A percentile compares a stretch with the other conserved stretches of the same genome.
phyloP scores from a whole-genome alignment of 179 eudicot species.

The Patellifolia procumbens region DNA sequence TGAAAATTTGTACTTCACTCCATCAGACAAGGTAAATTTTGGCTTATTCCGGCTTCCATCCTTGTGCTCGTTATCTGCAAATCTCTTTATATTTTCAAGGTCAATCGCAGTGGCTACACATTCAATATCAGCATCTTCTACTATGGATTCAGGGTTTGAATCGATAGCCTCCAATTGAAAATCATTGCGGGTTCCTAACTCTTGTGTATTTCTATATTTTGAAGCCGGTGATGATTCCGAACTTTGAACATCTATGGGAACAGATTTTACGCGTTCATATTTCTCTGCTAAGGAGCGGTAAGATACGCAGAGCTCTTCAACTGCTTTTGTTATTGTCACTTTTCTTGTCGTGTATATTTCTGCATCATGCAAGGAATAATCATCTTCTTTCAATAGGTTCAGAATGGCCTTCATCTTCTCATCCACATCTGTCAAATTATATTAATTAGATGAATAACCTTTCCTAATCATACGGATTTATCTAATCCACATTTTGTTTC shows the following conservation, averaged over 20 bases:
- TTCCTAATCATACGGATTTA: not conserved
- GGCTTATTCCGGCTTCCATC: constrained; percentile 4
- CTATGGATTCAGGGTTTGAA: constrained; percentile 26
- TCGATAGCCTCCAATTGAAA: constrained; percentile 19
- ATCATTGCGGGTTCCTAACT: constrained; percentile 13
- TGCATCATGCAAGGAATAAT: constrained; percentile 3
- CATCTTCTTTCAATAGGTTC: constrained; percentile 20
- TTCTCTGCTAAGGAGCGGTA: constrained; percentile 28
- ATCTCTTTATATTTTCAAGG: not conserved
- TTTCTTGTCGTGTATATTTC: constrained; percentile 13
- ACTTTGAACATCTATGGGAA: not conserved
- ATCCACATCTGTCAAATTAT: constrained; percentile 24
- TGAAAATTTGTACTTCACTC: constrained; percentile 19
- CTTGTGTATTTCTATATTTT: constrained; percentile 7
- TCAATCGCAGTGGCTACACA: not conserved
- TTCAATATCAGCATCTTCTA: constrained; percentile 28
- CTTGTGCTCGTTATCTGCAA: not conserved
- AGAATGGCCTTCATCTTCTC: constrained; percentile 30
- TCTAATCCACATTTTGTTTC: not conserved
- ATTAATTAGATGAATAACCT: not conserved
- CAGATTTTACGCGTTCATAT: constrained; percentile 19
- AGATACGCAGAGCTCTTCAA: constrained; percentile 30
- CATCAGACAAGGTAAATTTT: constrained; percentile 5
- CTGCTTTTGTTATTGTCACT: constrained; percentile 6
- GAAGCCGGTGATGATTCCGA: constrained; percentile 15